Conservation (phyloP, 2,329 filamentous ascomycete species). For the Colletotrichum caudatum region DNA sequence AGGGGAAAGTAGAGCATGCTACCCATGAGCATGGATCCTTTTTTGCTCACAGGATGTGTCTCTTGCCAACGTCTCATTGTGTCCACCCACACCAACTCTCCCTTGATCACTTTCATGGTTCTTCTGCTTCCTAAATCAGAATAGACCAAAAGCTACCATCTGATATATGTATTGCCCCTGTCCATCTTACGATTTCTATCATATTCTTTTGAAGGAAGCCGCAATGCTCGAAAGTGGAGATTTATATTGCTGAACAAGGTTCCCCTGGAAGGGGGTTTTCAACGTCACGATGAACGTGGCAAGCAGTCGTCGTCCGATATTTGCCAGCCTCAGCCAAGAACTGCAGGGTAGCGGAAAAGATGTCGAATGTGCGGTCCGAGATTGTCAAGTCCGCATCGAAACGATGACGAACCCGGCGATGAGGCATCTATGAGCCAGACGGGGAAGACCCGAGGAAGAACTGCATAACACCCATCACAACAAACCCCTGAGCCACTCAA, state of each 20-base stretch:
- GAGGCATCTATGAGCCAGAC: conserved; percentile 10
- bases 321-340: conserved; percentile 18
- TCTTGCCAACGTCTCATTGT: conserved; percentile 10
- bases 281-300: conserved; percentile 52
- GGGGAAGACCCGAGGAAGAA: conserved; percentile 4
- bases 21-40: not conserved
- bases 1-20: conserved; percentile 5
- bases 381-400: not conserved
- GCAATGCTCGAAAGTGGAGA: conserved; percentile 28
- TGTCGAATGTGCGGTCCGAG: not conserved
- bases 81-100: conserved; percentile 9
- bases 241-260: conserved; percentile 6
- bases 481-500: not conserved
- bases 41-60: not conserved
- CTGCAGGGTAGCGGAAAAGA: conserved; percentile 12
- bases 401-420: not conserved
- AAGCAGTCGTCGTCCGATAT: conserved; percentile 45
- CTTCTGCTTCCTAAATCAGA: conserved; percentile 2
- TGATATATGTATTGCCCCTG: not conserved
- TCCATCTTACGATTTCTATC: not conserved
- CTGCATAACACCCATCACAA: not conserved
- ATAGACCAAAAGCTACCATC: not conserved
- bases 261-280: conserved; percentile 41
- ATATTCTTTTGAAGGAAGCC: not conserved
- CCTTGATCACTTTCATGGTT: not conserved